Conservation (phyloP, 345 rosid genomes). For the Theobroma cacao region DNA sequence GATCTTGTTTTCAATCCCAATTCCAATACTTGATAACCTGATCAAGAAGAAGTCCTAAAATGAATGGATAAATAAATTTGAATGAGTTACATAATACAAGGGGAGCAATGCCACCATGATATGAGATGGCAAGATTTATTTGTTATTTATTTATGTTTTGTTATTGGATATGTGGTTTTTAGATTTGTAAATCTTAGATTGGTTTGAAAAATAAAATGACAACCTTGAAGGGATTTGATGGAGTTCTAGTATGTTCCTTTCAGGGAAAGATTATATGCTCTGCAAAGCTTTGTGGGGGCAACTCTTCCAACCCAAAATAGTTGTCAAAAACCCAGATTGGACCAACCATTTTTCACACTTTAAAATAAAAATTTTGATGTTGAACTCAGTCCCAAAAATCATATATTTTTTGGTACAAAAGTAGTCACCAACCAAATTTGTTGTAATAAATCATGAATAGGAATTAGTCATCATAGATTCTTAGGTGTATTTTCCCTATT, state of each 20-base stretch:
- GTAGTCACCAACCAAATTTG: neutral
- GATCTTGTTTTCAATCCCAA: too few species aligned
- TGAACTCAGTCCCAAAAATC: neutral
- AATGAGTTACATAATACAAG: too few species aligned
- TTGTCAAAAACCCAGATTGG: neutral
- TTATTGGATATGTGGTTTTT: neutral
- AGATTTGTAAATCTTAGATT: neutral
- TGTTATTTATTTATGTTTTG: neutral
- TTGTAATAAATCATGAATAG: neutral
- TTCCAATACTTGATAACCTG: too few species aligned
- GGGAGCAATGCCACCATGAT: neutral
- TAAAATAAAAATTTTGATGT: neutral
- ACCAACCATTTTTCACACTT: neutral
- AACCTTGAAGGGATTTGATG: neutral
- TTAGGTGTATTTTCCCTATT: neutral
- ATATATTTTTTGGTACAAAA: neutral
- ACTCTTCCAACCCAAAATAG: slow-evolving; percentile 17
- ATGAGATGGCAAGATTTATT: neutral
- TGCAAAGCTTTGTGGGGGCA: neutral
- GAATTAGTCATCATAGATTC: neutral
- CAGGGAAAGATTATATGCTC: neutral
- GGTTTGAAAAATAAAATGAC: neutral
- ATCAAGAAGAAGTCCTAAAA: too few species aligned
- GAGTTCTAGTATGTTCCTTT: neutral
- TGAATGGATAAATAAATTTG: neutral